These are phyloP conservation scores for Fraxinus baroniana DNA, from an alignment of 305 asterid genomes.

Conservation along the genomic window DNA sequence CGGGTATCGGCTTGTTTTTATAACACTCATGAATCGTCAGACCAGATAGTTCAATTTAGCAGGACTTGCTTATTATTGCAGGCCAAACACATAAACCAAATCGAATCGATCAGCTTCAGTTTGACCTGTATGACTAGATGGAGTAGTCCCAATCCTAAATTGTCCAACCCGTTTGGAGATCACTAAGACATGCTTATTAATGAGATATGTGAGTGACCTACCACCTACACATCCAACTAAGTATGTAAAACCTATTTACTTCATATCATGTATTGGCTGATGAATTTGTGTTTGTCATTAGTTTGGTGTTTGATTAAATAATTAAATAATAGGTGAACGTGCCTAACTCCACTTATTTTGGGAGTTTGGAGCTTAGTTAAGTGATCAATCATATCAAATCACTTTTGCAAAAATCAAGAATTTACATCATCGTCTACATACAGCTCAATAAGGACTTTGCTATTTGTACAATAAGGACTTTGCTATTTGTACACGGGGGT, in stretches of 20 bases:
- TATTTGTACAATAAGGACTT: too few relatives aligned
- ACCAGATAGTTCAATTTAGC: too few relatives aligned
- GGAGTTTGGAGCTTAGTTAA: slow-evolving; percentile 40
- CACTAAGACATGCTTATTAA: background rate
- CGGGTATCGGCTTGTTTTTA: too few relatives aligned
- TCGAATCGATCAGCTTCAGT: too few relatives aligned
- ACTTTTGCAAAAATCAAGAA: slow-evolving; percentile 17
- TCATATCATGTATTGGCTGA: slow-evolving; percentile 30
- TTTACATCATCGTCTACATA: slow-evolving; percentile 5
- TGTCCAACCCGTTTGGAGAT: too few relatives aligned
- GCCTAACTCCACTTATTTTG: slow-evolving; percentile 52
- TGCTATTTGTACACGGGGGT: too few relatives aligned
- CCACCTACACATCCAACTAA: slow-evolving; percentile 36
- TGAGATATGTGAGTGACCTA: slow-evolving; percentile 33
- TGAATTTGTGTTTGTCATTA: slow-evolving; percentile 13
- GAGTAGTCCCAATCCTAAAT: too few relatives aligned
- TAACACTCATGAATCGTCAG: too few relatives aligned
- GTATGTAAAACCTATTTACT: slow-evolving; percentile 4
- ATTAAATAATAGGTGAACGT: slow-evolving; percentile 16
- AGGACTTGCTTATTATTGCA: too few relatives aligned
- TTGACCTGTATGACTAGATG: too few relatives aligned
- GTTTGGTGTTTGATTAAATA: slow-evolving; percentile 24
- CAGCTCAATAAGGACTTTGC: background rate
- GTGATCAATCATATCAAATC: slow-evolving; percentile 20
- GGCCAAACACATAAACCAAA: too few relatives aligned